These are phyloP conservation scores for Curvularia sp. DNA, from an alignment of 2,329 filamentous ascomycete species.

Conservation along the genomic window DNA sequence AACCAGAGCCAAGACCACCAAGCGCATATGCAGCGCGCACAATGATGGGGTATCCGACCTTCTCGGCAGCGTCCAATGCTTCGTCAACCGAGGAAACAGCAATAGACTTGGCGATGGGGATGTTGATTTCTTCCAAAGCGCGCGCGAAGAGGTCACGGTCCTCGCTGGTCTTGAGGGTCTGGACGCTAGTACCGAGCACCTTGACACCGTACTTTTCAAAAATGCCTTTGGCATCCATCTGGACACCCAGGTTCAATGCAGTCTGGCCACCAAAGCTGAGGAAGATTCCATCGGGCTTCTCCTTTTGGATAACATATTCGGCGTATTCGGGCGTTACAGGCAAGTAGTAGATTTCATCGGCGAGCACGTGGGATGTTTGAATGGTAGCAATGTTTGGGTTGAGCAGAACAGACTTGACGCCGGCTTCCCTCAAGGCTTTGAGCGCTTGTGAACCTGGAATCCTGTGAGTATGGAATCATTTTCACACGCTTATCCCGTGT, in stretches of 20 bases:
- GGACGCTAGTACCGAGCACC: constrained; percentile 92
- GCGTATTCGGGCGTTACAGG: constrained; percentile 98
- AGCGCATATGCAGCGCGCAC: constrained; percentile 96
- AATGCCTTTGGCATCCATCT: constrained; percentile 95
- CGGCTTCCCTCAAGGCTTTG: constrained; percentile 95
- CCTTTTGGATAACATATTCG: constrained; percentile 94
- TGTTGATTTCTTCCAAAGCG: constrained; percentile 95
- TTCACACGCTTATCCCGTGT: neutral
- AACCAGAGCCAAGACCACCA: constrained; percentile 94
- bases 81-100: constrained; percentile 92
- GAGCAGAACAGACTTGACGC: constrained; percentile 88
- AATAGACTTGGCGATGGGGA: constrained; percentile 95
- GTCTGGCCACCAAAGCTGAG: constrained; percentile 98
- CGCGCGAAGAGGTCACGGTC: constrained; percentile 96
- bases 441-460: constrained; percentile 85
- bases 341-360: constrained; percentile 97
- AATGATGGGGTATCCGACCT: constrained; percentile 95
- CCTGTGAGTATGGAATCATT: constrained; percentile 25
- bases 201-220: constrained; percentile 96
- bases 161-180: constrained; percentile 92
- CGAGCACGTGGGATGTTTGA: constrained; percentile 94
- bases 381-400: constrained; percentile 99
- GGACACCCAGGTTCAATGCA: constrained; percentile 92
- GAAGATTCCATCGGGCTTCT: constrained; percentile 95
- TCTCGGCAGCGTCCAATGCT: constrained; percentile 83